These are phyloP conservation scores for Aspergillus costaricaensis DNA, from an alignment of 2,329 filamentous ascomycete species.

Conservation along the genomic window DNA sequence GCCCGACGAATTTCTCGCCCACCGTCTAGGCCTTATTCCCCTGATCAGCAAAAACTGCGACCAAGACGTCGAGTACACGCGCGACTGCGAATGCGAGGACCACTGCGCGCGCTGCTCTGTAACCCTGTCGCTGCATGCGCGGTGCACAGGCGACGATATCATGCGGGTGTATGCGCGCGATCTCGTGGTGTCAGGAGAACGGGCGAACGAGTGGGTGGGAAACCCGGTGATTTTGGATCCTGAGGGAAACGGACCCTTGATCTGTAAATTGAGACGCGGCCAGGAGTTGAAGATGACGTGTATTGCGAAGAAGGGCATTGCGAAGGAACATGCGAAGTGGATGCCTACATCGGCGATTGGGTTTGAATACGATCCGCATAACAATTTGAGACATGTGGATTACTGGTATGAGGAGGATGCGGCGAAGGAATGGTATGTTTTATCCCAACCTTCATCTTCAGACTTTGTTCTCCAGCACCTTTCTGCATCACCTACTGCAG, in stretches of 20 bases:
- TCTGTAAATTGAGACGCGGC: slow-evolving; percentile 84
- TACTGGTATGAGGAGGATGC: slow-evolving; percentile 92
- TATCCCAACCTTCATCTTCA: slow-evolving; percentile 15
- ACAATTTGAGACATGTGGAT: slow-evolving; percentile 88
- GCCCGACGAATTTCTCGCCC: slow-evolving; percentile 92
- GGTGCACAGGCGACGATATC: slow-evolving; percentile 80
- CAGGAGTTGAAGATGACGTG: slow-evolving; percentile 90
- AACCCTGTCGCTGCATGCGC: slow-evolving; percentile 78
- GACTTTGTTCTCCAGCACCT: not conserved
- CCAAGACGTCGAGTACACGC: slow-evolving; percentile 76
- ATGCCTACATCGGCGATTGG: slow-evolving; percentile 87
- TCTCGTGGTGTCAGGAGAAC: slow-evolving; percentile 69
- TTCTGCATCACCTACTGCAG: no score
- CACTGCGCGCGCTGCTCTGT: slow-evolving; percentile 93
- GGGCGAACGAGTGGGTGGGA: slow-evolving; percentile 74
- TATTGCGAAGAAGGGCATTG: slow-evolving; percentile 96
- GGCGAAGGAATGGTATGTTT: slow-evolving; percentile 74
- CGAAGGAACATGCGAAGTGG: slow-evolving; percentile 99
- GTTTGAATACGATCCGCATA: slow-evolving; percentile 98
- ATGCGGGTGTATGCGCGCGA: slow-evolving; percentile 95
- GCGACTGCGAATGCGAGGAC: slow-evolving; percentile 95
- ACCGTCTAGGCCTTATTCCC: slow-evolving; percentile 87
- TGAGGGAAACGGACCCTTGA: slow-evolving; percentile 77
- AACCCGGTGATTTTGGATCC: slow-evolving; percentile 81
- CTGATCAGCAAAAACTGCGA: slow-evolving; percentile 82